phyloP scores from a whole-genome alignment of 345 rosid species.

The Trapa incisa region DNA sequence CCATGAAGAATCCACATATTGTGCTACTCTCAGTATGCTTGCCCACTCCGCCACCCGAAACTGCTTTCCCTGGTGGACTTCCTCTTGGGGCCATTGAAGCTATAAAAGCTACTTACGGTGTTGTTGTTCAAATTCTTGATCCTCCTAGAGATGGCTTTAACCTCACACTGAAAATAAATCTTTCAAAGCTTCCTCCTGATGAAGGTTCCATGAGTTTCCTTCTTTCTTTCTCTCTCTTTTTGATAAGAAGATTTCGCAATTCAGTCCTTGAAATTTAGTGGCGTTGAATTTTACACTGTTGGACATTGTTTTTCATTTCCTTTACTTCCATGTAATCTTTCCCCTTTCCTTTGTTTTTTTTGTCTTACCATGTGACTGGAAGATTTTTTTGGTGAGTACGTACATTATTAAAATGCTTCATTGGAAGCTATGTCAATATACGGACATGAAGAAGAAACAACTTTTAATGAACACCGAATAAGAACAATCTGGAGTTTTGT shows the following conservation, averaged over 20 bases:
- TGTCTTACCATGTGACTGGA: background rate
- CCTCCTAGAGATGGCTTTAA: conserved; percentile 96
- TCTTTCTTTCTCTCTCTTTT: no score
- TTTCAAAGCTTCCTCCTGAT: conserved; percentile 70
- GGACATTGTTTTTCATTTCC: background rate
- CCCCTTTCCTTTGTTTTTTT: no score
- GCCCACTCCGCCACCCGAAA: conserved; percentile 81
- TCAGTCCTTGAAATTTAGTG: conserved; percentile 19
- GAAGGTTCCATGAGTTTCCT: conserved; percentile 57
- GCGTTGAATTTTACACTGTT: background rate
- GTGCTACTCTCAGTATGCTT: conserved; percentile 66
- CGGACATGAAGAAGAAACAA: background rate
- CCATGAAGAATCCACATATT: conserved; percentile 71
- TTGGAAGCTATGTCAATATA: background rate
- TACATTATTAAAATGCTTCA: background rate
- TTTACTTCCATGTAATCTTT: background rate
- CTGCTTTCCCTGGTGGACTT: conserved; percentile 67
- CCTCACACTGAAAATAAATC: conserved; percentile 81
- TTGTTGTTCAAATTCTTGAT: conserved; percentile 80
- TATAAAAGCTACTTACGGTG: conserved; percentile 66
- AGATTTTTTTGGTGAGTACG: background rate
- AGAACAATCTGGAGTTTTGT: background rate
- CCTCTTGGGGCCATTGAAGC: conserved; percentile 96
- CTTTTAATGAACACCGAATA: background rate
- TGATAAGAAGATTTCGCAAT: conserved; percentile 43